Evolutionary conservation across 2,329 filamentous ascomycete genomes (phyloP).

Genomic region (Cladophialophora exuberans): DNA sequence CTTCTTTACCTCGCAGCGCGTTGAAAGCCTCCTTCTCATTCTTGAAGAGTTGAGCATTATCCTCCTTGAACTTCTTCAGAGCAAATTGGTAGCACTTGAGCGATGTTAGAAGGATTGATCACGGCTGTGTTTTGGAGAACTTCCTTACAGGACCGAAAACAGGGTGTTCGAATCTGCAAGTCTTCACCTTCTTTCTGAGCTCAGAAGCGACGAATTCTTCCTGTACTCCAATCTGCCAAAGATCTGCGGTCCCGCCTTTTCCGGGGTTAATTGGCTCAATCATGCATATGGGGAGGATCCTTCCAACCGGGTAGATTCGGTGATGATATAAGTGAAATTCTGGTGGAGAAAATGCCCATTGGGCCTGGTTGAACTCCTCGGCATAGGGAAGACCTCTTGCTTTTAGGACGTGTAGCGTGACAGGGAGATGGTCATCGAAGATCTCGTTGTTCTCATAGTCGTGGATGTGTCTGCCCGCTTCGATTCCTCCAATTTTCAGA

Average conservation of each 20-base stretch:
- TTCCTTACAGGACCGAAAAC: neutral
- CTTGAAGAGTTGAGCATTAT: neutral
- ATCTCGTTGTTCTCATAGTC: neutral
- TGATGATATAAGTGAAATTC: constrained; percentile 27
- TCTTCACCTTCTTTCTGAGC: no score
- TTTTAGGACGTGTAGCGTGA: neutral
- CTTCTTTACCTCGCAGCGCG: neutral
- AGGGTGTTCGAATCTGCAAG: neutral
- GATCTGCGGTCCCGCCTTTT: constrained; percentile 36
- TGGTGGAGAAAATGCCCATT: constrained; percentile 33
- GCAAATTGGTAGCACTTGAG: constrained; percentile 1
- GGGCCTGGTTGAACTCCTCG: constrained; percentile 30
- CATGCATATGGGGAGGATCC: constrained; percentile 34
- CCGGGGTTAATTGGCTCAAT: constrained; percentile 31
- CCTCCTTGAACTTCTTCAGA: neutral
- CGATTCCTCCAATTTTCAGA: constrained; percentile 17
- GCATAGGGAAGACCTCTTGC: neutral
- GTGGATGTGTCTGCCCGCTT: neutral
- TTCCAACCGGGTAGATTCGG: constrained; percentile 7
- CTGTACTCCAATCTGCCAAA: constrained; percentile 30
- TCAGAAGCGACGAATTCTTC: neutral
- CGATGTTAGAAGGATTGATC: no score
- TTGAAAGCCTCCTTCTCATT: neutral
- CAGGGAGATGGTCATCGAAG: neutral
- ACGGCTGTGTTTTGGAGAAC: neutral